These are phyloP conservation scores for Aspergillus pseudoviridinutans DNA, from an alignment of 2,329 filamentous ascomycete species.

Conservation along the genomic window DNA sequence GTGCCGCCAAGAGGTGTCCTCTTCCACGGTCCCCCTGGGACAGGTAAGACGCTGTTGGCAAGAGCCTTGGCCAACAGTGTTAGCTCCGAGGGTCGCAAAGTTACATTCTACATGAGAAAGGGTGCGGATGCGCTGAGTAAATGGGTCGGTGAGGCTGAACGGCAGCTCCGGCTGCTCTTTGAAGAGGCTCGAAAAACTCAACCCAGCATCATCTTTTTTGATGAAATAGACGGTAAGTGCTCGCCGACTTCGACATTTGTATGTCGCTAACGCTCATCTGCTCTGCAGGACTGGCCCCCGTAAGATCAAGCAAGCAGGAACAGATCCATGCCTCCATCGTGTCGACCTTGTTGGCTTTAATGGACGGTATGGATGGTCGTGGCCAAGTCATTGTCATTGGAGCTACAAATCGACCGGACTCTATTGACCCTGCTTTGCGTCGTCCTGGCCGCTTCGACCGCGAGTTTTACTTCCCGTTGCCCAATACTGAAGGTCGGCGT, in stretches of 20 bases:
- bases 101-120: constrained; percentile 99
- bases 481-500: constrained; percentile 72
- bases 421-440: constrained; percentile 91
- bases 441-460: constrained; percentile 92
- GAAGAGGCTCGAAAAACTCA: constrained; percentile 94
- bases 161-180: constrained; percentile 87
- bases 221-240: constrained; percentile 82
- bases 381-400: constrained; percentile 98
- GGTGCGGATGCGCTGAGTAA: constrained; percentile 96
- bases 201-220: constrained; percentile 98
- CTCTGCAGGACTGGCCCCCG: constrained; percentile 67
- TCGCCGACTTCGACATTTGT: not conserved
- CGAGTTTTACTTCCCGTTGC: constrained; percentile 96
- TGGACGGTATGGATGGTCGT: constrained; percentile 98
- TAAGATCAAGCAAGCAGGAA: constrained; percentile 95
- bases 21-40: constrained; percentile 95
- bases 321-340: constrained; percentile 98
- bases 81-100: constrained; percentile 82
- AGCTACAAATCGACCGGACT: constrained; percentile 95
- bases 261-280: constrained; percentile 7
- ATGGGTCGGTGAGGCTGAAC: constrained; percentile 97
- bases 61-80: constrained; percentile 88
- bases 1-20: constrained; percentile 91
- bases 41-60: constrained; percentile 95
- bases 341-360: constrained; percentile 84